phyloP scores from a whole-genome alignment of 75 land plant genomes.

The Ceratopteris richardii region DNA sequence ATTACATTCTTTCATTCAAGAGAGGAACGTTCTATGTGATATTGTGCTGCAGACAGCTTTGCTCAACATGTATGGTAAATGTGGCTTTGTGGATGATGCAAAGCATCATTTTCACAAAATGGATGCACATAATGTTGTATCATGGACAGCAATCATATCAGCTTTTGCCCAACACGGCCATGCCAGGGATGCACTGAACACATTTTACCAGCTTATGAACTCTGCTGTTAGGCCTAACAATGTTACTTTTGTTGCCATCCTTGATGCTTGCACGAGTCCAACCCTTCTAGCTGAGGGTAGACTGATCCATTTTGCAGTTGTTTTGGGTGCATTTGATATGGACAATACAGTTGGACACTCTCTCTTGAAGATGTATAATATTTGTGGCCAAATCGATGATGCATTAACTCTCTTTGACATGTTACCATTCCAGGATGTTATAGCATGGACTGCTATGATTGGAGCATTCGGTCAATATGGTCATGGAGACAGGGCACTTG shows the following conservation, averaged over 20 bases:
- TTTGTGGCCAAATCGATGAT: slow-evolving; percentile 7
- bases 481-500: slow-evolving; percentile 7
- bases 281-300: slow-evolving; percentile 10
- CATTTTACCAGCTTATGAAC: slow-evolving; percentile 6
- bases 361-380: slow-evolving; percentile 14
- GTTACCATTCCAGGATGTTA: slow-evolving; percentile 6
- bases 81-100: slow-evolving; percentile 12
- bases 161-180: slow-evolving; percentile 10
- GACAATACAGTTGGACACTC: slow-evolving; percentile 1
- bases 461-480: slow-evolving; percentile 15
- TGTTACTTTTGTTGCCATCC: slow-evolving; percentile 8
- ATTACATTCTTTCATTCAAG: neutral
- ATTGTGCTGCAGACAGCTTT: slow-evolving; percentile 7
- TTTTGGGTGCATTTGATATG: slow-evolving; percentile 11
- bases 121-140: slow-evolving; percentile 4
- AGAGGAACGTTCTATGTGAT: neutral
- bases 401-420: slow-evolving; percentile 5
- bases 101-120: slow-evolving; percentile 7
- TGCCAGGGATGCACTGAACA: slow-evolving; percentile 8
- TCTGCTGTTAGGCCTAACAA: slow-evolving; percentile 3
- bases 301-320: slow-evolving; percentile 14
- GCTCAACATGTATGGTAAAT: slow-evolving; percentile 16
- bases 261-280: slow-evolving; percentile 12
- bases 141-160: slow-evolving; percentile 17
- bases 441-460: slow-evolving; percentile 17